phyloP scores from a whole-genome alignment of 805 yeast species.

The Zygosaccharomyces siamensis region DNA sequence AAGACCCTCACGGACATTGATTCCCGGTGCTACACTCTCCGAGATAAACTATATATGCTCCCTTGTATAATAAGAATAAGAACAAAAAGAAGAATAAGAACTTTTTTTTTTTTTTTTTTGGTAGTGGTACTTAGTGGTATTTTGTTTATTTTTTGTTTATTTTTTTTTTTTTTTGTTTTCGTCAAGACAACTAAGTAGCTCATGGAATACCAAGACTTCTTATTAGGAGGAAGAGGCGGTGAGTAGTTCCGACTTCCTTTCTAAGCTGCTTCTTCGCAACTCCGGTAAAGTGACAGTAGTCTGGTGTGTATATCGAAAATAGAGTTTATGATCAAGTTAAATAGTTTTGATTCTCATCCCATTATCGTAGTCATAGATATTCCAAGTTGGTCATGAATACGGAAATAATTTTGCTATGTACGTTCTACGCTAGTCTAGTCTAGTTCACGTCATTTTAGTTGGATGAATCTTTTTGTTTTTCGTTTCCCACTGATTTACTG shows the following conservation, averaged over 20 bases:
- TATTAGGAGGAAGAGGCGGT: not conserved
- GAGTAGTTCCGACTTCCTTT: not conserved
- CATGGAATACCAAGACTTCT: too few relatives aligned
- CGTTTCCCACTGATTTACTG: not conserved
- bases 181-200: not conserved
- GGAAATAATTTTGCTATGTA: not conserved
- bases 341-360: not conserved
- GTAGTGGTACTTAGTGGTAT: too few relatives aligned
- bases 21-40: not conserved
- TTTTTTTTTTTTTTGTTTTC: not conserved
- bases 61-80: slow-evolving; percentile 4
- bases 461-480: not conserved
- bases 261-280: too few relatives aligned
- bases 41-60: not conserved
- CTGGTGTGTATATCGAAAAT: not conserved
- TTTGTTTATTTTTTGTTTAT: too few relatives aligned
- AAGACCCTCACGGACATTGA: slow-evolving; percentile 82
- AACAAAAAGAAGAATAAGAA: not conserved
- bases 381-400: not conserved
- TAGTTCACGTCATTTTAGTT: not conserved
- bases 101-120: not conserved
- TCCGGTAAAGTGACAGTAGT: not conserved
- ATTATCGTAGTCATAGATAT: not conserved
- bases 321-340: not conserved
- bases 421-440: not conserved